A percentile compares a stretch with the other conserved stretches of the same genome.
These are phyloP conservation scores for Coemansia sp. DNA, from an alignment of 192 early-diverging fungal genomes.

Conservation along the genomic window DNA sequence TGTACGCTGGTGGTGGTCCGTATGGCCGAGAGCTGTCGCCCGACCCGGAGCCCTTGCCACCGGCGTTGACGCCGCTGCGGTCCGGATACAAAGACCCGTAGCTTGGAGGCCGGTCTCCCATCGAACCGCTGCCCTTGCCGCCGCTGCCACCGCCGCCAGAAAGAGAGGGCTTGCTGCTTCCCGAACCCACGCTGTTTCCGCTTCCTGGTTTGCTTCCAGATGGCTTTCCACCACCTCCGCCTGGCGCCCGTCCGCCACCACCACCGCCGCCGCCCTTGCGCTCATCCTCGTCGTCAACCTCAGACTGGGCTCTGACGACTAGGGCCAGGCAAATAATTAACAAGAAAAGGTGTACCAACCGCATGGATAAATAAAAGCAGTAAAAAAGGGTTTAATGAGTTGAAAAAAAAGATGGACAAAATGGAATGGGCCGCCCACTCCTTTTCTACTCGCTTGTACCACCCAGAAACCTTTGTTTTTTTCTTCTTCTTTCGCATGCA, in stretches of 20 bases:
- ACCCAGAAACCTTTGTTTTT: neutral
- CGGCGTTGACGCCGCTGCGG: conserved; percentile 35
- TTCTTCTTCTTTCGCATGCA: neutral
- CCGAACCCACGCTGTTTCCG: conserved; percentile 17
- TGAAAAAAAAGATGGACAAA: neutral
- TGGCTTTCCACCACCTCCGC: conserved; percentile 17
- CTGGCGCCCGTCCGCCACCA: conserved; percentile 1
- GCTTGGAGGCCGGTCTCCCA: conserved; percentile 47
- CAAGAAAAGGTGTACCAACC: conserved; percentile 11
- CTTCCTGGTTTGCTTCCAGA: neutral
- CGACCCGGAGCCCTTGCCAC: conserved; percentile 29
- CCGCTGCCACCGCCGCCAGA: conserved; percentile 39
- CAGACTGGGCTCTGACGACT: conserved; percentile 7
- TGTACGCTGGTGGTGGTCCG: conserved; percentile 42
- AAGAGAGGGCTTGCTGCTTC: conserved; percentile 20
- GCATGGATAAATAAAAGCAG: conserved; percentile 16
- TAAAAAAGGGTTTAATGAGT: no score
- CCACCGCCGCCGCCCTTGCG: conserved; percentile 26
- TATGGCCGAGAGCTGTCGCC: conserved; percentile 32
- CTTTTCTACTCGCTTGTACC: neutral
- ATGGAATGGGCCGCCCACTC: neutral
- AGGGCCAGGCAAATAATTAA: conserved; percentile 24
- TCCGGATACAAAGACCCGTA: conserved; percentile 43
- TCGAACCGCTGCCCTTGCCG: conserved; percentile 27
- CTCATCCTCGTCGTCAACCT: conserved; percentile 1